Evolutionary conservation across 345 rosid genomes (phyloP).

Genomic region (Euclidium syriacum): DNA sequence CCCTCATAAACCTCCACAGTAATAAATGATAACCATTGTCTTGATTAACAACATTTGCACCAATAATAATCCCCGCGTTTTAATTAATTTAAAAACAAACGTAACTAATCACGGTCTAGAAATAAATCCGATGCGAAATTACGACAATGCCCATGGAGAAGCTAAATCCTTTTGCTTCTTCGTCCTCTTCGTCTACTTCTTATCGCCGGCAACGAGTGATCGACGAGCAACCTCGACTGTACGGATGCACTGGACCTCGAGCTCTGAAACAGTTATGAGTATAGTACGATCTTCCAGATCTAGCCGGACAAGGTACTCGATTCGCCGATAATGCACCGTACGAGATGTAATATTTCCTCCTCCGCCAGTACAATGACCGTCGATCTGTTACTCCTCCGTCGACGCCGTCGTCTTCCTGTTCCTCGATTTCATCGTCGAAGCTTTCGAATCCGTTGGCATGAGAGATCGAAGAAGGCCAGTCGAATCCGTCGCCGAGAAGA

Average conservation of each 20-base stretch:
- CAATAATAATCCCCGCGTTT: background rate
- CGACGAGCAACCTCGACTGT: constrained; percentile 64
- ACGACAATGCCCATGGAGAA: constrained; percentile 13
- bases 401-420: constrained; percentile 22
- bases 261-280: constrained; percentile 71
- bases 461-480: constrained; percentile 66
- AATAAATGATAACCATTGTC: background rate
- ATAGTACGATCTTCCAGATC: constrained; percentile 92
- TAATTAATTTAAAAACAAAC: background rate
- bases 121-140: background rate
- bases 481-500: constrained; percentile 35
- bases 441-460: constrained; percentile 3
- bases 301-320: constrained; percentile 83
- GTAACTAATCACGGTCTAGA: background rate
- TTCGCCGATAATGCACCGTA: constrained; percentile 86
- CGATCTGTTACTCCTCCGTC: constrained; percentile 35
- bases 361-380: constrained; percentile 67
- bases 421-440: constrained; percentile 14
- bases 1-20: background rate
- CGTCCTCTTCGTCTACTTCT: no score
- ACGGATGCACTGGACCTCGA: constrained; percentile 67
- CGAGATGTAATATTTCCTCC: constrained; percentile 67
- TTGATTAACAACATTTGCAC: background rate
- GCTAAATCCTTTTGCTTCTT: background rate
- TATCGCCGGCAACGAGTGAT: constrained; percentile 80